Base-by-base conservation (phyloP, 2,329 filamentous ascomycete species). In the Fusarium burgessii region DNA sequence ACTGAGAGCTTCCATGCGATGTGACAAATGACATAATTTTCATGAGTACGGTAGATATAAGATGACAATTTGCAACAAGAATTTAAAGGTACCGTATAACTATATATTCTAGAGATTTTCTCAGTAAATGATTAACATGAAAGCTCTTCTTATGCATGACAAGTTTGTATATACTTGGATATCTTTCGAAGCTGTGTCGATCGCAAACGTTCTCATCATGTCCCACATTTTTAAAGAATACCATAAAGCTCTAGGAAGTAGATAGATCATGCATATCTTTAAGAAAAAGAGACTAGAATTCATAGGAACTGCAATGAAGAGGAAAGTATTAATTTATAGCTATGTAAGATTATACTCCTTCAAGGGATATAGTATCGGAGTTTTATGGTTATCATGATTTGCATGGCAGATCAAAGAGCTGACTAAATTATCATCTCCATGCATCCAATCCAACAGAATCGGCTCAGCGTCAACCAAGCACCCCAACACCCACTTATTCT, bases 21-120 rank as follows among this genome's bases (percentile, higher is more conserved):
- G 49, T 25, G 42, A 51, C 41, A 50, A 38, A 50, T 67, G 62
- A 60, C 66, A 71, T 71, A 43, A 66, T 56, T 45, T 41, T 20
- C 8, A 18, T 18, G 20, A 18, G 17, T 13, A 50, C 23, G 4
- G 23, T 23, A 23, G 23, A 23, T 23, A 23, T 5, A 23, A 23
- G 23, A 23, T 5, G 23, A 29, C 29, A 29, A 29, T 29, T 29
- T 29, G 29, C 29, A 11, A 29, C 7, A 29, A 29, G 29, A 29
- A 7, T 29, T 29, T 8, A 8, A 29, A 9, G 3, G 7, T 29
- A 29, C 10, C 29, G 10, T 29, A 9, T 29, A 29, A 29, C 7
- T 29, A 29, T 9, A 29, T 29, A 11, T 29, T 29, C 8, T 29
- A 29, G 29, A 29, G 29, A 29, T 29, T 11, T 29, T 29, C 29